These are phyloP conservation scores for Fragaria ananassa DNA, from an alignment of 306 rosid species.

Conservation along the genomic window DNA sequence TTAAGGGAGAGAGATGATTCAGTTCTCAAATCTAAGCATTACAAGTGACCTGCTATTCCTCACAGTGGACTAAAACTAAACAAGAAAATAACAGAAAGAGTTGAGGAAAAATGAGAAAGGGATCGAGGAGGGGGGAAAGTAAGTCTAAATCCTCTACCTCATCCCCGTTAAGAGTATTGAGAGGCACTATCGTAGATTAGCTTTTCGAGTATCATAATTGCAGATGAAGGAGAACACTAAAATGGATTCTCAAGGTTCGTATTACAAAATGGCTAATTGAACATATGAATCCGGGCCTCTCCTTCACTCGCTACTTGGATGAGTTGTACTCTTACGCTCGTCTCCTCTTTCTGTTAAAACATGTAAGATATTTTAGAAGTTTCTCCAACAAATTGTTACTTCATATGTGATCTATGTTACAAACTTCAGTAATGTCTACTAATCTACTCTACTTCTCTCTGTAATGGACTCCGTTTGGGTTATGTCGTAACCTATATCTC, in stretches of 20 bases:
- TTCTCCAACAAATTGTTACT: not conserved
- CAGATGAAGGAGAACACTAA: not conserved
- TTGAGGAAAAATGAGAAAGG: too few relatives aligned
- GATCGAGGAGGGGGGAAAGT: not conserved
- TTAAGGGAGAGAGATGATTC: not conserved
- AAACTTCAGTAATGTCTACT: not conserved
- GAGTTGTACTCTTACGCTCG: constrained; percentile 28
- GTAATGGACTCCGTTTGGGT: not conserved
- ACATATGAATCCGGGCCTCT: not conserved
- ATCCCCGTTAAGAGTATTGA: not conserved
- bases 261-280: not conserved
- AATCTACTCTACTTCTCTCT: not conserved
- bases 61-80: not conserved
- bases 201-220: not conserved
- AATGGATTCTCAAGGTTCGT: not conserved
- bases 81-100: not conserved
- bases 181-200: not conserved
- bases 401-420: not conserved
- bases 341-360: constrained; percentile 35
- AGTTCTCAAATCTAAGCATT: not conserved
- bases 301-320: constrained; percentile 32
- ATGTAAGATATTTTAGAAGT: not conserved
- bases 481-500: not conserved
- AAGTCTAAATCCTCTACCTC: not conserved
- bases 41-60: not conserved